Base-by-base conservation (phyloP, 192 early-diverging fungal species). In the Coemansia sp. region DNA sequence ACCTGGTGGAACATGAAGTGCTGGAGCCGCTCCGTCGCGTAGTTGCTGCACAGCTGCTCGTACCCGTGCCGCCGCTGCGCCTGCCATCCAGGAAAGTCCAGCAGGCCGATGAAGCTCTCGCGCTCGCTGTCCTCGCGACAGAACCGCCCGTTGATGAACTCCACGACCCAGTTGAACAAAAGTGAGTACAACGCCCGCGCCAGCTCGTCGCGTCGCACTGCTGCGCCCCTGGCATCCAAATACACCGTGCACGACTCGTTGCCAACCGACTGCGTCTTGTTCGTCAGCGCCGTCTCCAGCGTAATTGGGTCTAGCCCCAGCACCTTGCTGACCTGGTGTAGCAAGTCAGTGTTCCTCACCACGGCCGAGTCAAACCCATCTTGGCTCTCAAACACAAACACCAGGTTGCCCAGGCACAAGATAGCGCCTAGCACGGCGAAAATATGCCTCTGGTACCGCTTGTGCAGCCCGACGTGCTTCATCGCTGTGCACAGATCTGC, bases 21-120 rank as follows among this genome's bases (percentile, higher is more conserved):
- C 64, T 94, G 90, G 11, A 96, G 78, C 59, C 94, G 88, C 78
- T 97, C 95, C 75, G 92, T 95, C 56, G 94, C 89, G 72, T 90
- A 94, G 82, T 95, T 95, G 89, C 70, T 90, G 87, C 79, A 95
- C 77, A 71, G 85, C 75, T 80, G 80, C 82, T 84, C 87, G 69
- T 87, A 91, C 68, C 74, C 61, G 56, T 64, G 76, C 27, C 44
- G 32, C 24, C 75, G 74, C 27, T 62, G 9, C 9, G 68, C 34
- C 62, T 88, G 83, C 83, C 93, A 94, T 4, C 96, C 94, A 65
- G 91, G 86, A 34, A 95, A 84, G 73, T 98, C 96, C 24, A 95
- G 82, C 48, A 98, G 85, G 59, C 93, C 93, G 65, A 93, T 90
- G 70, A 90, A 90, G 81, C 85, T 92, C 67, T 85, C 81, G 53